Evolutionary conservation across 495 filamentous ascomycete genomes (phyloP), one percentile per base, ranked within the genome.

Genomic region (Penicillium egyptiacum): DNA sequence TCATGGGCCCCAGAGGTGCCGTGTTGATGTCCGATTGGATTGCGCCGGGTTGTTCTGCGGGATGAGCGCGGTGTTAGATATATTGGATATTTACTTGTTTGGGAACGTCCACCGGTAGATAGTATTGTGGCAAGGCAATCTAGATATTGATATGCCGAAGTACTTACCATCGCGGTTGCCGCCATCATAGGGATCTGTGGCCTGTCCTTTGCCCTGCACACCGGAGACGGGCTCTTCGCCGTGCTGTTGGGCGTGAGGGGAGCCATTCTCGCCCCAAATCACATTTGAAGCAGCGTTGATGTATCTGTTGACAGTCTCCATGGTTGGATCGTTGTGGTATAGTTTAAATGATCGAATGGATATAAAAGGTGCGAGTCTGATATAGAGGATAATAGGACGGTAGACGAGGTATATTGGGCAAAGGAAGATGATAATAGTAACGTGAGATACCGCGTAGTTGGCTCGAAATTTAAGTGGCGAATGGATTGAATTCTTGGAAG

Each of bases 161-260:
- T 35, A 71, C 65, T 62, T 68, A 74, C 74, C 72, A 19, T 75
- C 69, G 25, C 71, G 71, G 55, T 76, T 77, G 28, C 75, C 76
- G 35, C 65, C 73, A 56, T 78, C 75, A 41, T 76, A 79, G 5
- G 76, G 76, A 53, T 79, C 74, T 17, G 63, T 73, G 17, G 43
- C 56, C 10, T 46, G 58, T 42, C 73, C 75, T 55, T 63, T 67
- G 28, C 75, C 74, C 51, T 76, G 70, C 14, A 77, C 58, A 14
- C 76, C 74, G n/a, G 76, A 67, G 12, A 77, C 55, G 11, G 76
- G 76, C 44, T 79, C 75, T 22, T 75, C 70, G 44, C 70, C 63
- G n/a, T 69, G 64, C 39, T 62, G 58, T 19, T 57, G 54, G 31
- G 54, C 20, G 2, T 55, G 47, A 9, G 53, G 23, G 22, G 31